Base-by-base conservation (phyloP, 805 yeast species). In the Brettanomyces custersianus region DNA sequence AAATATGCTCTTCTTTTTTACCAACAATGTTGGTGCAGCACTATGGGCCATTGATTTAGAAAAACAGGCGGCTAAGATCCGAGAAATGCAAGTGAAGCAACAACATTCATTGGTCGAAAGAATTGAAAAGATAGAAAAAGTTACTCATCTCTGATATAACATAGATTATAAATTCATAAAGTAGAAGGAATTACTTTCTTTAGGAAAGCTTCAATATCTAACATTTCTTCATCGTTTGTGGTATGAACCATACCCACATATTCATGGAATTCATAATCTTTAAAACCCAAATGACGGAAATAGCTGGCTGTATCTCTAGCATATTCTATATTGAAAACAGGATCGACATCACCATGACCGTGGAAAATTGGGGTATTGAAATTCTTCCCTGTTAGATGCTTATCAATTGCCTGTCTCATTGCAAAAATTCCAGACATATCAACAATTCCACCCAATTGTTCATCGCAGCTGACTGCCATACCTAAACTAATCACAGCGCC, bases 341-440 rank as follows among this genome's bases (percentile, higher is more conserved):
- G 81, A 53, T 90, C 97, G 3, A 52, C 57, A 4, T 76, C 74
- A 22, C 98, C 97, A 56, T 90, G 96, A 6, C 92, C 94, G 47
- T 84, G 83, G 62, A 87, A 85, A 6, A 85, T 63, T 1, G 95
- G 94, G 0, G 94, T 82, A 5, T 65, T 59, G 12, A 59, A 51
- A 52, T 86, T 85, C 23, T 52, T 49, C n/a, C 59, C 55, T 11
- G 42, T 47, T 19, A 58, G 26, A 13, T 41, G 39, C 2, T 41
- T 41, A 29, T 41, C 30, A 29, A 63, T 37, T 6, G 58, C 54
- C 5, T 46, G 41, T 26, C 40, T 44, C 25, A 66, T 57, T 4
- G 74, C 68, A 40, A 75, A 60, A 49, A 84, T 85, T 1, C 96
- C 96, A 1, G 95, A 82, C 33, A 90, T 60, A 0, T 77, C 73